phyloP scores from a whole-genome alignment of 2,329 filamentous ascomycete genomes.

The Aspergillus ochraceus region DNA sequence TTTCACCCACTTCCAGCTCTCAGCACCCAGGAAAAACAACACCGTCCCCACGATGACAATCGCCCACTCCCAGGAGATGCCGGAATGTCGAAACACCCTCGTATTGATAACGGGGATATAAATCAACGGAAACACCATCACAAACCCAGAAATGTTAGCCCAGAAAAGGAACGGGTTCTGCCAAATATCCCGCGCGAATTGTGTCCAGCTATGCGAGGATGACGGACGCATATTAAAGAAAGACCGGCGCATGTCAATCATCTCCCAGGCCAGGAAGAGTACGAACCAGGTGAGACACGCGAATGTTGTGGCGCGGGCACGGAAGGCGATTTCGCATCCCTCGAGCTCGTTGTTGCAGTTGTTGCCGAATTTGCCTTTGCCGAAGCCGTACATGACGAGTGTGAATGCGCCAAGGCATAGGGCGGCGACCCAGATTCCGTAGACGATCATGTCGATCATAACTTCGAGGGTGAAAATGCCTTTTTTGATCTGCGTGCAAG shows the following conservation, averaged over 20 bases:
- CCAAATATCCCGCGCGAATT: conserved; percentile 67
- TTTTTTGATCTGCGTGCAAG: conserved; percentile 32
- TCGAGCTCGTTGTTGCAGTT: conserved; percentile 60
- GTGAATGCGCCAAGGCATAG: conserved; percentile 63
- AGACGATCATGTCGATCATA: conserved; percentile 72
- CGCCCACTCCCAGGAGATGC: conserved; percentile 67
- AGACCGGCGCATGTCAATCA: conserved; percentile 66
- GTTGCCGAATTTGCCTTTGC: conserved; percentile 55
- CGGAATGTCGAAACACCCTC: conserved; percentile 62
- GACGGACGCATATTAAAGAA: conserved; percentile 71
- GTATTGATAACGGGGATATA: conserved; percentile 69
- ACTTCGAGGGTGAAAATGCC: conserved; percentile 76
- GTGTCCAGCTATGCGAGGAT: conserved; percentile 59
- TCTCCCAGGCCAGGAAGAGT: conserved; percentile 73
- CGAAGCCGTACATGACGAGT: conserved; percentile 61
- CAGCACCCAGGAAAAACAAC: conserved; percentile 62
- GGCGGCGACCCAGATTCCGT: conserved; percentile 71
- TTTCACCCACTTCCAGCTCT: conserved; percentile 66
- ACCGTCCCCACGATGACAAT: conserved; percentile 59
- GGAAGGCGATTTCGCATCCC: conserved; percentile 62
- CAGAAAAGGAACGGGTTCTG: conserved; percentile 69
- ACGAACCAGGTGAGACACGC: conserved; percentile 72
- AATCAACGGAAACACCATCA: conserved; percentile 57
- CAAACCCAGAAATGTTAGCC: conserved; percentile 55
- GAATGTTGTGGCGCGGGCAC: conserved; percentile 68